phyloP scores from a whole-genome alignment of 495 filamentous ascomycete species.

The Cercophora sp. region DNA sequence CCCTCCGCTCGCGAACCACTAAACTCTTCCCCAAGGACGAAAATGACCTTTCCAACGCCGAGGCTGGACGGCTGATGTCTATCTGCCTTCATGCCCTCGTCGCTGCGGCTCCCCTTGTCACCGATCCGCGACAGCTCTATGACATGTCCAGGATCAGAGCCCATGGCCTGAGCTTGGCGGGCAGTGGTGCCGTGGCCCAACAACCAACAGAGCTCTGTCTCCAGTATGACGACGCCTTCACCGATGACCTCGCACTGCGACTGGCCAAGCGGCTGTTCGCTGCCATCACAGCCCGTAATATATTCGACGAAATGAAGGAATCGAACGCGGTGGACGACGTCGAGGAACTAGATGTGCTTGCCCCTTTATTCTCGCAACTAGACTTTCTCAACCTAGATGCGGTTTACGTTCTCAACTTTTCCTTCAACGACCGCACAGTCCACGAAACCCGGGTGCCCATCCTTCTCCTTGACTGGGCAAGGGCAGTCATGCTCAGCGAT shows the following conservation, averaged over 20 bases:
- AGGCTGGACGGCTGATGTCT: constrained; percentile 48
- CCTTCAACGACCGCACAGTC: constrained; percentile 40
- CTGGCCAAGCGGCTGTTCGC: constrained; percentile 48
- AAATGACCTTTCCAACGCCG: constrained; percentile 34
- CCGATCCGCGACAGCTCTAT: constrained; percentile 36
- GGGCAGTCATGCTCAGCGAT: constrained; percentile 66
- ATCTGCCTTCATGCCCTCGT: constrained; percentile 53
- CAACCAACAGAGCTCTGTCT: constrained; percentile 44
- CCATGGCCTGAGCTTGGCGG: constrained; percentile 37
- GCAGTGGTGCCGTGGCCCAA: constrained; percentile 31
- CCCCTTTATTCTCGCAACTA: constrained; percentile 44
- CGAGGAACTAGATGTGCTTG: constrained; percentile 39
- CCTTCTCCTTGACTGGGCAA: constrained; percentile 71
- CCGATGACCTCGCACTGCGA: constrained; percentile 47
- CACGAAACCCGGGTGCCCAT: constrained; percentile 52
- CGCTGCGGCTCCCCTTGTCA: constrained; percentile 48
- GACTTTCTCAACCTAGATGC: constrained; percentile 41
- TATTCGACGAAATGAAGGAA: constrained; percentile 42
- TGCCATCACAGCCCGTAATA: constrained; percentile 45
- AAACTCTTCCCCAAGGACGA: constrained; percentile 37
- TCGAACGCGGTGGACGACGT: constrained; percentile 21
- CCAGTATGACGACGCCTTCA: constrained; percentile 54
- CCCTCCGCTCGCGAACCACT: constrained; percentile 34
- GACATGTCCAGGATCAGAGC: constrained; percentile 53
- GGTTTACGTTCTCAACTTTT: constrained; percentile 40